phyloP scores from a whole-genome alignment of 2,329 filamentous ascomycete species.

The Beauveria scarabaeidicola region DNA sequence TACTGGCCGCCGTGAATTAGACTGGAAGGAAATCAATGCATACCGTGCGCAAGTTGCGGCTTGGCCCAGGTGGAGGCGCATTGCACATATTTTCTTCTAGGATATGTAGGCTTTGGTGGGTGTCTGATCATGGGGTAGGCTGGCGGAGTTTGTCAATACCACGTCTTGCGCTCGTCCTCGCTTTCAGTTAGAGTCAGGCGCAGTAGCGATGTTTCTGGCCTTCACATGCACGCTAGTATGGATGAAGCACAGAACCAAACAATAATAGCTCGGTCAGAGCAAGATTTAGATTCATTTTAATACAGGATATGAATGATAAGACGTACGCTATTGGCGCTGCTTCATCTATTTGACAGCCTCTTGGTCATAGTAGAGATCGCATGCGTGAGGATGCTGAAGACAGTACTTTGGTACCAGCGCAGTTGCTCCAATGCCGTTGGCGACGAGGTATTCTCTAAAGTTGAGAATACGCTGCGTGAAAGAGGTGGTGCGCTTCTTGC shows the following conservation, averaged over 20 bases:
- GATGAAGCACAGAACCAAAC: background rate
- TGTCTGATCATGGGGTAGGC: background rate
- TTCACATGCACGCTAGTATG: background rate
- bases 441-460: slow-evolving; percentile 9
- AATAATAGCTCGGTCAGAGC: background rate
- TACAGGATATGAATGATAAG: background rate
- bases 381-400: slow-evolving; percentile 47
- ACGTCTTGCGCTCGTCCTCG: no score
- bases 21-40: slow-evolving; percentile 56
- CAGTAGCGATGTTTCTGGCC: no score
- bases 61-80: slow-evolving; percentile 43
- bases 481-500: slow-evolving; percentile 8
- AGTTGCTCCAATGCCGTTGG: slow-evolving; percentile 25
- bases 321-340: background rate
- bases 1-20: slow-evolving; percentile 54
- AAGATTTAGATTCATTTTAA: background rate
- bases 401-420: slow-evolving; percentile 50
- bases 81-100: slow-evolving; percentile 28
- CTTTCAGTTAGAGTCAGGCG: no score
- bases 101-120: no score
- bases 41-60: slow-evolving; percentile 40
- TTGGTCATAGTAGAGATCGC: slow-evolving; percentile 47
- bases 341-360: slow-evolving; percentile 19
- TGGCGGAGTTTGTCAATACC: background rate
- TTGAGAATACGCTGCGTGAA: slow-evolving; percentile 8